Evolutionary conservation across 1,284 basidiomycete species (phyloP).

Genomic region (Cryptococcus depauperatus): DNA sequence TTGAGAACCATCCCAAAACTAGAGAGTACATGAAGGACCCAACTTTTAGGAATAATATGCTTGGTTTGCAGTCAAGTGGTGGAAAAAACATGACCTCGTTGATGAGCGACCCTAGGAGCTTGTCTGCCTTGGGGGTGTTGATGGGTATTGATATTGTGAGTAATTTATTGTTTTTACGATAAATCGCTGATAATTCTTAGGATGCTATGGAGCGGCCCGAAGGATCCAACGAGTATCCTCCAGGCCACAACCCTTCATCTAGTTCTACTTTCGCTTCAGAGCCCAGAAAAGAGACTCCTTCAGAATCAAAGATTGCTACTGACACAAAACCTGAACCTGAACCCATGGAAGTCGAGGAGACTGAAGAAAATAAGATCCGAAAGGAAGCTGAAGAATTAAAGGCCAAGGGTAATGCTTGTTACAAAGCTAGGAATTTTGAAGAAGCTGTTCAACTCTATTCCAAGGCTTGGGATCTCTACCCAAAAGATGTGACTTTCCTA

Average conservation of each 20-base stretch:
- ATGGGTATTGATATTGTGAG: conserved; percentile 81
- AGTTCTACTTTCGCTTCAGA: conserved; percentile 1
- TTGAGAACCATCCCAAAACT: conserved; percentile 79
- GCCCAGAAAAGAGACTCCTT: conserved; percentile 2
- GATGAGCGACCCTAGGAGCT: conserved; percentile 81
- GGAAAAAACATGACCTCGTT: conserved; percentile 42
- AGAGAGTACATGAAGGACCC: conserved; percentile 74
- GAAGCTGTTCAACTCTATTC: conserved; percentile 64
- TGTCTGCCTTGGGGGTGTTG: conserved; percentile 76
- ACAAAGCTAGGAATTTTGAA: conserved; percentile 76
- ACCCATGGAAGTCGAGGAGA: conserved; percentile 54
- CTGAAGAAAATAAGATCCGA: conserved; percentile 64
- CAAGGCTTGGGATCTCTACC: conserved; percentile 87
- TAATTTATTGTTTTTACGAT: background rate
- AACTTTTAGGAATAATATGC: conserved; percentile 59
- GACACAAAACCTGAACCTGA: conserved; percentile 45
- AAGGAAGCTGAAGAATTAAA: conserved; percentile 69
- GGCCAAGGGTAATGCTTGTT: conserved; percentile 67
- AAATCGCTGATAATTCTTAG: conserved; percentile 15
- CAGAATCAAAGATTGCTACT: conserved; percentile 25
- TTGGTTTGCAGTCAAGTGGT: conserved; percentile 41
- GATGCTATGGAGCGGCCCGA: conserved; percentile 77
- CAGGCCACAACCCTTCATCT: conserved; percentile 44
- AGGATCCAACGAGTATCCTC: conserved; percentile 71
- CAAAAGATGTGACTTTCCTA: conserved; percentile 88